Base-by-base conservation (phyloP, 352 stramenopile genomes). In the Pythium sp. region DNA sequence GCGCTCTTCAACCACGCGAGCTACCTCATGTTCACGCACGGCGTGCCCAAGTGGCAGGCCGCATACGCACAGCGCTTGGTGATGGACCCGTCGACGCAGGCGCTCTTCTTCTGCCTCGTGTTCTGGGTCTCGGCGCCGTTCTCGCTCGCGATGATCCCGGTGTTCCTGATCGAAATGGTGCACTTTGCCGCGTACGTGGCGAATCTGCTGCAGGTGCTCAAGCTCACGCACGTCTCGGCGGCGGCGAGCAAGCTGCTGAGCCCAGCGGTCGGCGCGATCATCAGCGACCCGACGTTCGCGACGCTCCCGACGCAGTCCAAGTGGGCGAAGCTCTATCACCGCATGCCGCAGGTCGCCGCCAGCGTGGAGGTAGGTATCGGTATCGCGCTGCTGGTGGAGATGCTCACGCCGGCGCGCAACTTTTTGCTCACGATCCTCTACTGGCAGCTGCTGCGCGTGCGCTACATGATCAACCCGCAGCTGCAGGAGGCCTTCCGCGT, bases 391-490 rank as follows among this genome's bases (percentile, higher is more conserved):
- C 65, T 95, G 36, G 22, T 97, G n/a, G 86, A 97, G 76, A 70
- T 96, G 74, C 76, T 97, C 65, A 87, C 83, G 62, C 89, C 90
- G 2, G 78, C 84, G 43, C 84, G 90, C 68, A 97, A 95, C 77
- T 91, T 97, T 47, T 62, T 97, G 73, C 76, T 95, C 57, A 77
- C 91, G 22, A 77, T 97, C 70, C 76, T 95, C 65, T 96, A 94
- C 81, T 97, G 90, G 90, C 90, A 97, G 77, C 79, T 95, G 64
- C 74, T 97, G 61, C 90, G 90, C 60, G 86, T 97, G 74, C 88
- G 90, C 69, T 97, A 97, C 80, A 97, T 97, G 90, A 92, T 95
- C 74, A 94, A 86, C 51, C 86, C 86, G 59, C 82, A 91, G 71
- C 75, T 97, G 36, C 87, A 94, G 71, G 82, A 95, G 49, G 81